Percentiles rank a stretch among this genome's conserved stretches.
phyloP scores from a whole-genome alignment of 2,329 filamentous ascomycete genomes.

The Botryotinia globosa region DNA sequence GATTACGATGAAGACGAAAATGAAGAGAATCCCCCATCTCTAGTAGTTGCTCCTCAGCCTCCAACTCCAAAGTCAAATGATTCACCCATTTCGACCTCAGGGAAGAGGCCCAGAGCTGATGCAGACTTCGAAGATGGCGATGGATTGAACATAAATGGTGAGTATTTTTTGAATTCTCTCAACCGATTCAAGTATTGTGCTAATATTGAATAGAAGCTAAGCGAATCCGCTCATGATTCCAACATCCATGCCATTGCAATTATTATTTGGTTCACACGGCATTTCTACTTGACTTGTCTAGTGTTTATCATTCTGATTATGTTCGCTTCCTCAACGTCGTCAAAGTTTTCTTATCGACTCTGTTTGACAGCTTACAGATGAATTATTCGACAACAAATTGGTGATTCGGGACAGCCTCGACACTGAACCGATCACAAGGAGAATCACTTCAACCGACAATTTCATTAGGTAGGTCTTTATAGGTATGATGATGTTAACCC shows the following conservation, averaged over 20 bases:
- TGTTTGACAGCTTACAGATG: not conserved
- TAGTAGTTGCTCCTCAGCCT: constrained; percentile 9
- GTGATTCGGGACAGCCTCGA: not conserved
- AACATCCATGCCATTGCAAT: not conserved
- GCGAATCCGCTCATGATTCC: constrained; percentile 34
- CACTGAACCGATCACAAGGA: not conserved
- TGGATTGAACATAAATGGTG: constrained; percentile 29
- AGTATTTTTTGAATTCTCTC: constrained; percentile 12
- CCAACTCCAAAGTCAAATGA: constrained; percentile 15
- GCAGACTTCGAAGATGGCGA: constrained; percentile 28
- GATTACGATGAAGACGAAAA: constrained; percentile 35
- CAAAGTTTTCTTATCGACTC: constrained; percentile 13
- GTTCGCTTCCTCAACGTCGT: constrained; percentile 9
- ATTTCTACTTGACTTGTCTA: constrained; percentile 13
- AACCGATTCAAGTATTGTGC: constrained; percentile 11
- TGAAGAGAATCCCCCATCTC: constrained; percentile 11
- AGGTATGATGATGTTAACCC: constrained; percentile 30
- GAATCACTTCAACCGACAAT: not conserved
- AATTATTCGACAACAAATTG: not conserved
- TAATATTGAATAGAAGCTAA: constrained; percentile 37
- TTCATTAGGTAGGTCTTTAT: constrained; percentile 30
- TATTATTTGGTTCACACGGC: not conserved
- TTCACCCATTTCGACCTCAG: constrained; percentile 25
- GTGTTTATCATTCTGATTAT: not conserved
- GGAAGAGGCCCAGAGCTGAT: constrained; percentile 35